Conservation (phyloP, 345 rosid genomes). For the Heritiera fomes region DNA sequence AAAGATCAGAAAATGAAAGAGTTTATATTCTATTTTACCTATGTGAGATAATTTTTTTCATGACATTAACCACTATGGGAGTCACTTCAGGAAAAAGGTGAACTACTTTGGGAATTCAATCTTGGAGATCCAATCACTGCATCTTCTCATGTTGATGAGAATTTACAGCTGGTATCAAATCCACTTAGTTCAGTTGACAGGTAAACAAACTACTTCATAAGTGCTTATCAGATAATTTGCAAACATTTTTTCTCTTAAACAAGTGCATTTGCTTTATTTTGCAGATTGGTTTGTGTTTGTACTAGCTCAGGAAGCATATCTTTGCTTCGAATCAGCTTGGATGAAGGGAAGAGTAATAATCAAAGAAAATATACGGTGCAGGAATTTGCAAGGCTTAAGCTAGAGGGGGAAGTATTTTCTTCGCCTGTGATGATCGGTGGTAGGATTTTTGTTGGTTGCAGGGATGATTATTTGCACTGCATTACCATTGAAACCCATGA, state of each 20-base stretch:
- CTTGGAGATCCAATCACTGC: conserved; percentile 79
- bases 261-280: conserved; percentile 10
- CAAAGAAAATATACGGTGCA: conserved; percentile 37
- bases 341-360: conserved; percentile 28
- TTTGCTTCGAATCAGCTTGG: conserved; percentile 48
- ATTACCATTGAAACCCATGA: conserved; percentile 39
- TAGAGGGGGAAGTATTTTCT: conserved; percentile 77
- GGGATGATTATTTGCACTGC: conserved; percentile 82
- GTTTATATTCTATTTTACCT: neutral
- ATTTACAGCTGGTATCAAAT: conserved; percentile 46
- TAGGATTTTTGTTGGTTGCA: conserved; percentile 79
- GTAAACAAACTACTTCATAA: conserved; percentile 31
- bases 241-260: neutral
- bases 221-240: neutral
- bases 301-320: conserved; percentile 59
- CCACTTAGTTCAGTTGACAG: conserved; percentile 50
- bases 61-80: conserved; percentile 13
- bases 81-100: conserved; percentile 23
- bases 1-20: neutral
- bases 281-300: conserved; percentile 81
- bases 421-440: conserved; percentile 97
- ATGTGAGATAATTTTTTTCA: neutral
- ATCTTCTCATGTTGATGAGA: conserved; percentile 86
- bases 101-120: conserved; percentile 62
- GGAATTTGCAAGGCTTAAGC: conserved; percentile 56